phyloP scores from a whole-genome alignment of 306 rosid genomes.

The Cicer cuneatum region DNA sequence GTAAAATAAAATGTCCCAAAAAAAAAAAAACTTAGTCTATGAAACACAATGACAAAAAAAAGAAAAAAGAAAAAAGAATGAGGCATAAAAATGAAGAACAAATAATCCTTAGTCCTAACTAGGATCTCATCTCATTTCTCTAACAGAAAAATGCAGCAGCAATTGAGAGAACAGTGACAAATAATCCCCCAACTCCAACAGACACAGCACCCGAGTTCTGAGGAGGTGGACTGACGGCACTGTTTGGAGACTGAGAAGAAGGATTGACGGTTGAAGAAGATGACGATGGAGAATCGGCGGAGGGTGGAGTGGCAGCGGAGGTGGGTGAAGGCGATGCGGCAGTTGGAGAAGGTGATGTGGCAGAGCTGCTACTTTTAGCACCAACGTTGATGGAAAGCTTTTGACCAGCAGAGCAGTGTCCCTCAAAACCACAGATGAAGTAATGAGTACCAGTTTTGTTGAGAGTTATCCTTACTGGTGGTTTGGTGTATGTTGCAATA shows the following conservation, averaged over 20 bases:
- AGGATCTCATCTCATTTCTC: conserved; percentile 37
- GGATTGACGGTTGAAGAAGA: conserved; percentile 37
- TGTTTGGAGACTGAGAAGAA: conserved; percentile 38
- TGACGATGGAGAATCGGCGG: conserved; percentile 24
- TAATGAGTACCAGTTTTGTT: conserved; percentile 47
- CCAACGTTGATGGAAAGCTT: conserved; percentile 51
- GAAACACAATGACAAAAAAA: conserved; percentile 34
- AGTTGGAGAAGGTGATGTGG: conserved; percentile 6
- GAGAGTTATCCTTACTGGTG: conserved; percentile 47
- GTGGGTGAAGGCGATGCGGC: conserved; percentile 21
- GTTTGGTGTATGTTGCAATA: neutral
- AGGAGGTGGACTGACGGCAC: conserved; percentile 45
- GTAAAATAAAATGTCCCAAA: conserved; percentile 4
- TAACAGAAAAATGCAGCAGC: conserved; percentile 55
- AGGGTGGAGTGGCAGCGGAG: conserved; percentile 30
- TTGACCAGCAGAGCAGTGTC: conserved; percentile 50
- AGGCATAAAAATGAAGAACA: neutral
- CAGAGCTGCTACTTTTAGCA: neutral
- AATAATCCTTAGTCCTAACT: conserved; percentile 17
- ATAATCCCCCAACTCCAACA: conserved; percentile 46
- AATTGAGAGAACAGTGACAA: conserved; percentile 49
- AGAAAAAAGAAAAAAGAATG: neutral
- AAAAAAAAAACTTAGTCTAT: conserved; percentile 37
- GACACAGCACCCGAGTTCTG: conserved; percentile 46
- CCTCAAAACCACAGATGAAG: conserved; percentile 42